A percentile compares a stretch with the other conserved stretches of the same genome.
Conservation (phyloP, 2,329 filamentous ascomycete species). For the Fusarium humuli region DNA sequence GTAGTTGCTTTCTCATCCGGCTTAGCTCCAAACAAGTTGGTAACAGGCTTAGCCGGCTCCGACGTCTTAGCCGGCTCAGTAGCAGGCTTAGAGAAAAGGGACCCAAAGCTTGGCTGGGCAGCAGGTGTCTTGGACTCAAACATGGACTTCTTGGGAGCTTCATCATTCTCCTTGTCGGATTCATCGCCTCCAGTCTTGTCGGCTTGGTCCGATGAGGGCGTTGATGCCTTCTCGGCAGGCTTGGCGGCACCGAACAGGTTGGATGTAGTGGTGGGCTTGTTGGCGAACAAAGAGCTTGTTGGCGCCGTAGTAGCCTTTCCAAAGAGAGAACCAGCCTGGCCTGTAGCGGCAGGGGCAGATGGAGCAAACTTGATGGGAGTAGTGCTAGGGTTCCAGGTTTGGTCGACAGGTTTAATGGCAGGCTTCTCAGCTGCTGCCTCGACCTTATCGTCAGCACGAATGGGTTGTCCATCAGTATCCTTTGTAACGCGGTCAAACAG, state of each 20-base stretch:
- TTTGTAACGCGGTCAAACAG: conserved; percentile 68
- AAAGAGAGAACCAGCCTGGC: conserved; percentile 50
- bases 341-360: conserved; percentile 45
- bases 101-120: conserved; percentile 47
- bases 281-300: conserved; percentile 52
- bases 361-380: conserved; percentile 67
- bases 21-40: conserved; percentile 55
- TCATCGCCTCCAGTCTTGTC: conserved; percentile 55
- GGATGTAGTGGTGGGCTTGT: conserved; percentile 51
- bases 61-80: conserved; percentile 46
- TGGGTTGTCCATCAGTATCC: conserved; percentile 61
- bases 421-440: conserved; percentile 43
- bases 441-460: conserved; percentile 53
- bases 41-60: conserved; percentile 45
- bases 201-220: conserved; percentile 43
- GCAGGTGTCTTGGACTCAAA: conserved; percentile 49
- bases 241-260: conserved; percentile 54
- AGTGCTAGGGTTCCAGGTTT: conserved; percentile 59
- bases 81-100: conserved; percentile 52
- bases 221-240: conserved; percentile 46
- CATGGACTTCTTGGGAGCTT: conserved; percentile 50
- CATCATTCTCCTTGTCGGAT: conserved; percentile 60
- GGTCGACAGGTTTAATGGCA: conserved; percentile 50
- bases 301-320: conserved; percentile 46
- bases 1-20: conserved; percentile 47